These are phyloP conservation scores for Dactylellina haptotyla DNA, from an alignment of 2,329 filamentous ascomycete genomes.

Conservation along the genomic window DNA sequence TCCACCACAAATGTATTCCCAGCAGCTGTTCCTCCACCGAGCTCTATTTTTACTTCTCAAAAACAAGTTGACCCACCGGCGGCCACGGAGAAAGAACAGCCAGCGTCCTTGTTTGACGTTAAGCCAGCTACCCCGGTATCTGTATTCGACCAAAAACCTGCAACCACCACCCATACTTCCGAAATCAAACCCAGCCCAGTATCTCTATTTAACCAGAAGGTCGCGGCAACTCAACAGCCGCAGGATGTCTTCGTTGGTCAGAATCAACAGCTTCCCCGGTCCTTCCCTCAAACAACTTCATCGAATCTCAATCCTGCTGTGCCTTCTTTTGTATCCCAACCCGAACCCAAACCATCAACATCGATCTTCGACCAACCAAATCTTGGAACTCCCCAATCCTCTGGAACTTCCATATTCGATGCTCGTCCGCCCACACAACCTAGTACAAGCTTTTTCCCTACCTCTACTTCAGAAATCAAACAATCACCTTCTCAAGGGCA, in stretches of 20 bases:
- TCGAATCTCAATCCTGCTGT: conserved; percentile 18
- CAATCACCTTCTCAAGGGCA: not conserved
- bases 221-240: not conserved
- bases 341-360: conserved; percentile 14
- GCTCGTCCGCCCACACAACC: conserved; percentile 11
- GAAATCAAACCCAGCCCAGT: conserved; percentile 21
- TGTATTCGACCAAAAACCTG: conserved; percentile 19
- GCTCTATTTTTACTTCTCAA: conserved; percentile 8
- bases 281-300: not conserved
- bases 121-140: conserved; percentile 11
- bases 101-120: conserved; percentile 23
- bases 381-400: not conserved
- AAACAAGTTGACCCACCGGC: not conserved
- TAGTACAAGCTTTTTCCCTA: conserved; percentile 31
- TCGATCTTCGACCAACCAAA: conserved; percentile 30
- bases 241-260: conserved; percentile 8
- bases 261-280: not conserved
- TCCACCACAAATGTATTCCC: conserved; percentile 1
- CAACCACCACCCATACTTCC: not conserved
- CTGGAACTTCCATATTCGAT: conserved; percentile 34
- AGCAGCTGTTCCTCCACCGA: not conserved
- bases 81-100: not conserved
- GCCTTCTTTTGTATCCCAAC: conserved; percentile 19
- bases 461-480: conserved; percentile 17
- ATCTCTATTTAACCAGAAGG: conserved; percentile 34